These are phyloP conservation scores for Vigna hirtella DNA, from an alignment of 306 rosid species.

Conservation along the genomic window DNA sequence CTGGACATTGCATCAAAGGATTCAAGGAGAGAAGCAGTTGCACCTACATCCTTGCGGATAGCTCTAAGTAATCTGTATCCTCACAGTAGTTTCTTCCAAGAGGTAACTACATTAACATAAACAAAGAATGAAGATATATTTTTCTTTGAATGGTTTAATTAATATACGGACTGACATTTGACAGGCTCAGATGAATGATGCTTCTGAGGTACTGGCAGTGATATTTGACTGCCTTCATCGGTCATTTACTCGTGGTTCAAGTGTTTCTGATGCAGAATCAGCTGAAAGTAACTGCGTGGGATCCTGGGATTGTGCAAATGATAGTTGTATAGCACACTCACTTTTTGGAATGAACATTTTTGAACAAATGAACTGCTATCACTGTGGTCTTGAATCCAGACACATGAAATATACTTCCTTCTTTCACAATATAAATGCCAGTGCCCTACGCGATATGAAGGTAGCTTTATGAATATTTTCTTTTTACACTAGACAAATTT, in stretches of 20 bases:
- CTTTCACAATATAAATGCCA: constrained; percentile 95
- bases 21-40: constrained; percentile 76
- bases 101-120: constrained; percentile 60
- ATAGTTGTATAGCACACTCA: constrained; percentile 88
- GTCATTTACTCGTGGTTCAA: constrained; percentile 68
- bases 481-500: constrained; percentile 1
- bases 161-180: constrained; percentile 42
- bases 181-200: constrained; percentile 99
- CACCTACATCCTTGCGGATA: constrained; percentile 88
- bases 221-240: constrained; percentile 92
- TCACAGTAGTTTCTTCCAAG: constrained; percentile 85
- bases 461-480: constrained; percentile 50
- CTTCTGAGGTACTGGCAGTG: constrained; percentile 93
- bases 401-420: constrained; percentile 91
- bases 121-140: constrained; percentile 36
- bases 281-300: constrained; percentile 69
- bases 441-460: constrained; percentile 91
- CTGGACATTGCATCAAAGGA: constrained; percentile 72
- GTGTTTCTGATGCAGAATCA: constrained; percentile 69
- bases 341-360: constrained; percentile 88
- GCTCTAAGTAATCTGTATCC: constrained; percentile 97
- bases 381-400: constrained; percentile 85
- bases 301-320: constrained; percentile 87
- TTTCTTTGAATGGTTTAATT: constrained; percentile 43
- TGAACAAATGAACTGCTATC: constrained; percentile 89